Base-by-base conservation (phyloP, 1,284 basidiomycete genomes). In the Microbotryum intermedium region DNA sequence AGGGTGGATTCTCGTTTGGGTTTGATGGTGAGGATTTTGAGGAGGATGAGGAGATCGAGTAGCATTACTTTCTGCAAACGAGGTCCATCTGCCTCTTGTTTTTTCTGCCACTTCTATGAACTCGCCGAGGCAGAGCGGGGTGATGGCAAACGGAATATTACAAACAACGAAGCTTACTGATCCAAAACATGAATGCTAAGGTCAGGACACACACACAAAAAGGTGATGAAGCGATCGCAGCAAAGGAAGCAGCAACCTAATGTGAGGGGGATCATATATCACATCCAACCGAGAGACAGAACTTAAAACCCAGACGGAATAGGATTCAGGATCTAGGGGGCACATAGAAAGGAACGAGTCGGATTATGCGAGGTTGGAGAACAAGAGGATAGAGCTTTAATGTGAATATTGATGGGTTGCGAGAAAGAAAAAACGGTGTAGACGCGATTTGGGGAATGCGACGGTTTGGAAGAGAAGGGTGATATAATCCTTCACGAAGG, bases 1-100 rank as follows among this genome's bases (percentile, higher is more conserved):
- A 23, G 11, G 52, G 18, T 18, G 50, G 45, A 2, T 62, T 62
- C 39, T 62, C 60, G 43, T 62, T 62, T 55, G 43, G 20, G 26
- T 29, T 29, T 55, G 43, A 18, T 21, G 10, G 53, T 8, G n/a
- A 55, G 26, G 44, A 28, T 46, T 47, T 55, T 43, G 44, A 30
- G 45, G 26, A 26, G 28, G 30, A 42, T 5, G 51, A 8, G n/a
- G 29, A 30, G 25, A 18, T 16, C 28, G n/a, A 42, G 39, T 53
- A 28, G 28, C n/a, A 23, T 6, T 4, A 48, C 11, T 48, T 20
- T 48, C 46, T n/a, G n/a, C n/a, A n/a, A n/a, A n/a, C n/a, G n/a
- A n/a, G n/a, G n/a, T n/a, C n/a, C n/a, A n/a, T n/a, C n/a, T n/a
- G n/a, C n/a, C n/a, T n/a, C n/a, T n/a, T n/a, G n/a, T n/a, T n/a